Percentiles rank a stretch among this genome's conserved stretches.
Evolutionary conservation across 306 rosid genomes (phyloP).

Genomic region (Prunus kanzakura): DNA sequence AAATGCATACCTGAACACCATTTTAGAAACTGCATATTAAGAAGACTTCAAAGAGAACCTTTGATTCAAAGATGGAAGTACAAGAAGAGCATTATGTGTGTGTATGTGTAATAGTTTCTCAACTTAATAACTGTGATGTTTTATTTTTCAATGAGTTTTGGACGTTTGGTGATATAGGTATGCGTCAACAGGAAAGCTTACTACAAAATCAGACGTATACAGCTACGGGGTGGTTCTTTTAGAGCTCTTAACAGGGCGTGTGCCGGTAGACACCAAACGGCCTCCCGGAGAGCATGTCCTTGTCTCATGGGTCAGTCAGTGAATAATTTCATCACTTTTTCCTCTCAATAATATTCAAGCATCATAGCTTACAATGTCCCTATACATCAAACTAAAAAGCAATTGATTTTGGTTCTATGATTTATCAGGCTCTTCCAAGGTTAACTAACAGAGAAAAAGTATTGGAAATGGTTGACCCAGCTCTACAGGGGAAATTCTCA

Average conservation of each 20-base stretch:
- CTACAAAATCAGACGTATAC: conserved; percentile 91
- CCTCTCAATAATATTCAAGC: background rate
- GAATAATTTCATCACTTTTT: background rate
- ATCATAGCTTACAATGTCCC: background rate
- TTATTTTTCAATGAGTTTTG: conserved; percentile 1
- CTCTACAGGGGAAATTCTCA: conserved; percentile 69
- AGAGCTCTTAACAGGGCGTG: conserved; percentile 89
- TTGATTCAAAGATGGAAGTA: background rate
- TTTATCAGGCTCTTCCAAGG: conserved; percentile 85
- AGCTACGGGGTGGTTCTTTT: conserved; percentile 94
- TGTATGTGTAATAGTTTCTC: background rate
- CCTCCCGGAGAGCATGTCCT: conserved; percentile 90
- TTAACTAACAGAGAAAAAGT: conserved; percentile 80
- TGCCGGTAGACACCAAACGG: conserved; percentile 77
- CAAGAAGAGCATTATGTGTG: background rate
- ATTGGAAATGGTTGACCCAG: conserved; percentile 87
- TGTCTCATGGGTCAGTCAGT: conserved; percentile 81
- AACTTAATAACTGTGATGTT: background rate
- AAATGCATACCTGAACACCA: background rate
- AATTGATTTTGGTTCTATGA: background rate
- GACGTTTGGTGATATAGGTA: conserved; percentile 49
- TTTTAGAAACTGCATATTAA: background rate
- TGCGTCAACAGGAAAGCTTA: conserved; percentile 81
- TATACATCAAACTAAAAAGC: background rate
- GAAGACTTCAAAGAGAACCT: too few species aligned